Base-by-base conservation (phyloP, 192 early-diverging fungal genomes). In the Dissophora globulifera region DNA sequence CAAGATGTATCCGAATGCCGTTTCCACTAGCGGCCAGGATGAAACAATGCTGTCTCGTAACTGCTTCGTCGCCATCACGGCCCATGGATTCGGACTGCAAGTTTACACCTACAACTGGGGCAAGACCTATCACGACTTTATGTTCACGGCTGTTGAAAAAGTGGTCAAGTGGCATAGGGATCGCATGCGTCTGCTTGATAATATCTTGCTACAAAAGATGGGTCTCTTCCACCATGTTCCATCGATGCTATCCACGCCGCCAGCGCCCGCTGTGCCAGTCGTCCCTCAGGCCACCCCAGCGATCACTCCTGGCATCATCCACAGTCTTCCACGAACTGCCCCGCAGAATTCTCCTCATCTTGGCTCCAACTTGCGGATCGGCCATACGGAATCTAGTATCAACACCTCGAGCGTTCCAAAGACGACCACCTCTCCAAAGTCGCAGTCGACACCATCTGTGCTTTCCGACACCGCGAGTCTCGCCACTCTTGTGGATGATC, bases 151-250 rank as follows among this genome's bases (percentile, higher is more conserved):
- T 1, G 58, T 84, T 11, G 67, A 78, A 52, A 78, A 64, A 25
- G 75, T 79, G 10, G 69, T 84, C 16, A 63, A 69, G 25, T 79
- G 81, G 56, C 83, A 88, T 54, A 79, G 82, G 54, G 59, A 83
- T 33, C 82, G 87, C 26, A 81, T 79, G 50, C 58, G 65, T 40
- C 46, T 83, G 0, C 61, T 88, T 1, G 76, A 83, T 52, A 88
- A 82, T 41, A 83, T 88, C 25, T 35, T 88, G 9, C 68, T 85
- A 47, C 87, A 88, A 62, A 88, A 88, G 46, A 86, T 88, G 83
- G 87, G 87, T 1, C 65, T 88, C 15, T 88, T 88, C 62, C 80
- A 86, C 58, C 87, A 88, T 57, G 67, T 85, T n/a, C 67, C 68
- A 4, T 58, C 69, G 6, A 50, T 80, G 31, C 41, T 62, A 19